phyloP scores from a whole-genome alignment of 2,329 filamentous ascomycete species.

The Rosellinia necatrix region DNA sequence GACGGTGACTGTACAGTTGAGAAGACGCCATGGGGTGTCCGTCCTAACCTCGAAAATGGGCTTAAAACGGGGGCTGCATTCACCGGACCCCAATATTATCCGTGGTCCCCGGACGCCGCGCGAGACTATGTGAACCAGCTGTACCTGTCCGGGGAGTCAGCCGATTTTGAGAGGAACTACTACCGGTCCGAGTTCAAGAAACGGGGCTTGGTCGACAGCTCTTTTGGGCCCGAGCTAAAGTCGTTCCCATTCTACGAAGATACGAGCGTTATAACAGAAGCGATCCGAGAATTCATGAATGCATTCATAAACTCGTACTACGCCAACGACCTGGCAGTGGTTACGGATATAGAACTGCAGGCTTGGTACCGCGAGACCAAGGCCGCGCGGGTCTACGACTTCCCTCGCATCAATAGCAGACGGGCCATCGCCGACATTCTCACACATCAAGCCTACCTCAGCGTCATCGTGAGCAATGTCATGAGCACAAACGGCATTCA shows the following conservation, averaged over 20 bases:
- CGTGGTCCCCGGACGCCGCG: constrained; percentile 37
- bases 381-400: constrained; percentile 46
- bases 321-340: constrained; percentile 37
- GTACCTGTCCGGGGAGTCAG: constrained; percentile 13
- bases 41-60: constrained; percentile 31
- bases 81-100: constrained; percentile 39
- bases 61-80: constrained; percentile 8
- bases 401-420: constrained; percentile 39
- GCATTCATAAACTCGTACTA: constrained; percentile 52
- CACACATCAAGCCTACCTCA: constrained; percentile 46
- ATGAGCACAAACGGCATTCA: constrained; percentile 49
- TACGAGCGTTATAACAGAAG: constrained; percentile 42
- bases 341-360: constrained; percentile 47
- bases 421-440: constrained; percentile 46
- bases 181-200: constrained; percentile 19
- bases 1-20: constrained; percentile 31
- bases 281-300: constrained; percentile 45
- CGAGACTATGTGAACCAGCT: constrained; percentile 30
- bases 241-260: constrained; percentile 52
- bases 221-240: constrained; percentile 44
- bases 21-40: constrained; percentile 39
- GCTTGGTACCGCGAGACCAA: constrained; percentile 50
- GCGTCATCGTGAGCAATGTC: constrained; percentile 46
- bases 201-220: constrained; percentile 47
- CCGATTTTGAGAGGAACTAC: constrained; percentile 15